Base-by-base conservation (phyloP, 257 asterid species). In the Nicotiana sylvestris region DNA sequence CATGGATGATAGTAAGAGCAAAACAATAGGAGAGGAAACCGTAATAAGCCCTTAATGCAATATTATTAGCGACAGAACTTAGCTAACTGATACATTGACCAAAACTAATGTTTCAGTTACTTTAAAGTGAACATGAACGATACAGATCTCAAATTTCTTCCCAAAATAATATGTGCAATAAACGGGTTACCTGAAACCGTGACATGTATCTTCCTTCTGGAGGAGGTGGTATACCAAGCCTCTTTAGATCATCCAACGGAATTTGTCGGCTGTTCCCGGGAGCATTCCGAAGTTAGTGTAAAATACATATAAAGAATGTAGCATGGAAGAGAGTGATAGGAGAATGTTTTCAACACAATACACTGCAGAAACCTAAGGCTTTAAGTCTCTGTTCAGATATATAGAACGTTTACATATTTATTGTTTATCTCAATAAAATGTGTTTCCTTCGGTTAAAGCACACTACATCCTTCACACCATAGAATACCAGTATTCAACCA, bases 201-300 rank as follows among this genome's bases (percentile, higher is more conserved):
- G 97, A 87, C 96, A 87, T 88, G 83, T 94, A 96, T 87, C 93
- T 91, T 85, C 96, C 98, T 85, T 91, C 98, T 1, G 98, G 98
- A 74, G 99, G 98, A 69, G 92, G 92, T 76, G 93, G 91, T 82
- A 94, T 96, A 65, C 98, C 98, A 21, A 96, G 97, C 92, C 90
- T 92, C 89, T 92, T 92, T 81, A 96, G 82, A 56, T 94, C 99
- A 84, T 92, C 98, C 25, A 77, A 82, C 62, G 98, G 99, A 81
- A 96, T 91, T 80, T 72, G 93, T 60, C 93, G 90, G 88, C 98
- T 95, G 91, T 68, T 85, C 70, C 62, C 64, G 27, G 2, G 29
- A 76, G 64, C 16, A 76, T 65, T 17, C 80, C 15, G 16, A 49
- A 49, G 43, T 74, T 74, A 74, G 80, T n/a, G 16, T 6, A 51